Evolutionary conservation across 139 green algal genomes (phyloP).

Genomic region (Closterium sp.): DNA sequence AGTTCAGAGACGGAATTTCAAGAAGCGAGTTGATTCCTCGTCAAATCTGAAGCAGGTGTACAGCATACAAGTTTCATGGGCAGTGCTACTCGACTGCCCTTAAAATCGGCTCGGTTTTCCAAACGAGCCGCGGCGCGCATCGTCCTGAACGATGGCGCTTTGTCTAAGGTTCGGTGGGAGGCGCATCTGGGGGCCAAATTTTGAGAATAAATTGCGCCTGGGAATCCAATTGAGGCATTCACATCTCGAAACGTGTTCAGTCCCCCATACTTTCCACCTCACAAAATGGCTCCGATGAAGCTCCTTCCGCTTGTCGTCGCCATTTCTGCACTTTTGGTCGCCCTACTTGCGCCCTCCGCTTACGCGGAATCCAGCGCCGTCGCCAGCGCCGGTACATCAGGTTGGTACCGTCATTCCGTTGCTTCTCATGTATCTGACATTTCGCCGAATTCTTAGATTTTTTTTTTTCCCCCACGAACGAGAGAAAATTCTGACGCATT

Average conservation of each 20-base stretch:
- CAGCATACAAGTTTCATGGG: no score
- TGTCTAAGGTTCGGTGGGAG: no score
- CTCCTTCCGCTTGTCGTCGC: not conserved
- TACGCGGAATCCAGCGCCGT: not conserved
- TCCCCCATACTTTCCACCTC: no score
- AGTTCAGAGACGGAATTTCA: no score
- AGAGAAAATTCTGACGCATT: no score
- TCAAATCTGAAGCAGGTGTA: no score
- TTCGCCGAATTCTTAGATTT: no score
- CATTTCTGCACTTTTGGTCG: not conserved
- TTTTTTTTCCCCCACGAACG: no score
- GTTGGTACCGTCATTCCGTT: not conserved
- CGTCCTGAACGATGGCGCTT: not conserved
- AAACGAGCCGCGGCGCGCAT: not conserved
- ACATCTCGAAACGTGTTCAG: not conserved
- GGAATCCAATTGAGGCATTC: not conserved
- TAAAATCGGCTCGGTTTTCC: not conserved
- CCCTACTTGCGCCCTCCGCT: not conserved
- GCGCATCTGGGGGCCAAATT: not conserved
- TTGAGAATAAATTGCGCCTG: not conserved
- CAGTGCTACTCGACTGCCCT: not conserved
- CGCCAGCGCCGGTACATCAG: not conserved
- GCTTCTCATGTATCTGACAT: no score
- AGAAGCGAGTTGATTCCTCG: no score
- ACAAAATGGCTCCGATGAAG: not conserved